Conservation (phyloP, 306 rosid genomes). For the Lupinus albus region DNA sequence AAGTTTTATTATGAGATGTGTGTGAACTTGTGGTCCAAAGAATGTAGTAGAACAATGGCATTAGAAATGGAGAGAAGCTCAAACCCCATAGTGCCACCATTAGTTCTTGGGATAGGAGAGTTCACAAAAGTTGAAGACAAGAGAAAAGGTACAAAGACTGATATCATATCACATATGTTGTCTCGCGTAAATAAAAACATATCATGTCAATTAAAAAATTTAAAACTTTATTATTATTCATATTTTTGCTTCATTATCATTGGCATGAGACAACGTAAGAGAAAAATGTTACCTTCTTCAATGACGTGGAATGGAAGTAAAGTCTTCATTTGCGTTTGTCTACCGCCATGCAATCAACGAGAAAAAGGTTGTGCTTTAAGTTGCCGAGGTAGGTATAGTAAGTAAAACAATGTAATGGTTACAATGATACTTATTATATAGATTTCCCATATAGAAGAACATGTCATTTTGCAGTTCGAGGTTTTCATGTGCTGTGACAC, state of each 20-base stretch:
- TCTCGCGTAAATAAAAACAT: too few species aligned
- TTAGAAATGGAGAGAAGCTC: neutral
- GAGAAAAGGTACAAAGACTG: too few species aligned
- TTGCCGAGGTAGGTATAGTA: conserved; percentile 30
- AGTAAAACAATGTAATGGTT: conserved; percentile 1
- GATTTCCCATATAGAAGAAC: conserved; percentile 39
- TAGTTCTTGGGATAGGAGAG: conserved; percentile 36
- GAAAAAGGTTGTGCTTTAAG: conserved; percentile 36
- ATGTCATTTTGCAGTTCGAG: conserved; percentile 46
- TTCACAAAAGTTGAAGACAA: conserved; percentile 28
- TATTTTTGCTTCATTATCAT: too few species aligned
- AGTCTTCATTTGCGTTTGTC: conserved; percentile 65
- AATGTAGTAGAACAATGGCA: conserved; percentile 36
- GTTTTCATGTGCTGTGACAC: neutral
- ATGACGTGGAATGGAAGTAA: conserved; percentile 48
- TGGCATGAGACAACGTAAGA: too few species aligned
- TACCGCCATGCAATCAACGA: conserved; percentile 52
- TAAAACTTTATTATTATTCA: too few species aligned
- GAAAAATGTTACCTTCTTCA: too few species aligned
- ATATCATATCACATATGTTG: too few species aligned
- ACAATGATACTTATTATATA: too few species aligned
- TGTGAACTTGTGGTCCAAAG: conserved; percentile 42
- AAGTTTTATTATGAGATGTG: conserved; percentile 7
- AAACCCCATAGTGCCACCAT: conserved; percentile 33
- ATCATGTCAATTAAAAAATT: too few species aligned